Base-by-base conservation (phyloP, 495 filamentous ascomycete species). In the Xylaria nigripes region DNA sequence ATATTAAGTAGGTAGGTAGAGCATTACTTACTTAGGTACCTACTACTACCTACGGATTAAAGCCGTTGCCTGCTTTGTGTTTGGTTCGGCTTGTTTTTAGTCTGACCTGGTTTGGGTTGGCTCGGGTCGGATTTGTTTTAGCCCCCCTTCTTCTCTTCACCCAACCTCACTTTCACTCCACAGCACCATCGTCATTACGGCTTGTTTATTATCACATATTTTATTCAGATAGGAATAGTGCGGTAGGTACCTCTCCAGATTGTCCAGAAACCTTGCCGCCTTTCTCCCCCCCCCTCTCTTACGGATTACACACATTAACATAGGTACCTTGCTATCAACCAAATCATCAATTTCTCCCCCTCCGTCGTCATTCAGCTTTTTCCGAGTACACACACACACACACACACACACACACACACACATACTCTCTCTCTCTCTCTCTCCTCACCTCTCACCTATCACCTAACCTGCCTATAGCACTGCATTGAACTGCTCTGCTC, bases 301-400 rank as follows among this genome's bases (percentile, higher is more conserved):
- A 16, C 36, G 12, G 36, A 40, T 3, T 8, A 18, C n/a, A n/a
- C n/a, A n/a, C n/a, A n/a, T n/a, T n/a, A n/a, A n/a, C n/a, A n/a
- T n/a, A n/a, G n/a, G n/a, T n/a, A n/a, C n/a, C n/a, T n/a, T n/a
- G n/a, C 18, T 40, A 12, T 18, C 36, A 40, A 18, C 36, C 36
- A 40, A 40, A 40, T n/a, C 27, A 25, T 49, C 30, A 7, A 30
- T 21, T 19, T 16, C 45, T 25, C 44, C 30, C 38, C 16, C n/a
- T n/a, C 45, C 53, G 19, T 32, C 44, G 40, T 32, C 44, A 54
- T 38, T 56, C 53, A 56, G 51, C 51, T 48, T 16, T 42, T 15
- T 44, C 8, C 10, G 18, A 19, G 2, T 24, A 13, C 32, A 5
- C 27, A 10, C 10, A 10, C 27, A 30, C 27, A 5, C 4, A 5